Evolutionary conservation across 306 rosid species (phyloP).

Genomic region (Vigna hirtella): DNA sequence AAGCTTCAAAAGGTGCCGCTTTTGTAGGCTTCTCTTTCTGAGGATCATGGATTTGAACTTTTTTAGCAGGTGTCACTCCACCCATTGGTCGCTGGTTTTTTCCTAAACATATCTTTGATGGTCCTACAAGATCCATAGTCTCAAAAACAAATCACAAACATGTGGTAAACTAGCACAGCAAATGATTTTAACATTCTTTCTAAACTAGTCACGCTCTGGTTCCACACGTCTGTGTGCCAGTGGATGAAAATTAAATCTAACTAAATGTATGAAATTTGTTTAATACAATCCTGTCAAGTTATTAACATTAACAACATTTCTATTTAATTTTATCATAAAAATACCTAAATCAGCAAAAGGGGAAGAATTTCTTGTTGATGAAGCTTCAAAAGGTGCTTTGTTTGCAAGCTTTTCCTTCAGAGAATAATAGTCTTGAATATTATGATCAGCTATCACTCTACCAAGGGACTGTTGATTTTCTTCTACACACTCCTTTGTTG

Average conservation of each 20-base stretch:
- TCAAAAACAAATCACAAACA: slow-evolving; percentile 36
- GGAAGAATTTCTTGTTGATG: slow-evolving; percentile 20
- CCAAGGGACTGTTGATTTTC: slow-evolving; percentile 21
- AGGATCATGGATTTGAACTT: slow-evolving; percentile 36
- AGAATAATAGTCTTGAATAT: slow-evolving; percentile 20
- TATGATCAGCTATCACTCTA: slow-evolving; percentile 28
- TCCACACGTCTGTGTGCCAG: background rate
- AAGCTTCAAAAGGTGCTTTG: slow-evolving; percentile 21
- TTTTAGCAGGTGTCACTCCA: slow-evolving; percentile 27
- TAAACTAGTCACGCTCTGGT: slow-evolving; percentile 16
- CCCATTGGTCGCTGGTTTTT: slow-evolving; percentile 24
- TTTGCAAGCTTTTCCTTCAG: too few relatives aligned
- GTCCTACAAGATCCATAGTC: slow-evolving; percentile 38
- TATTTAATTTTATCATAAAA: background rate
- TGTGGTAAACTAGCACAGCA: background rate
- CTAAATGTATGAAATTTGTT: background rate
- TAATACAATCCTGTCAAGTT: background rate
- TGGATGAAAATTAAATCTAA: slow-evolving; percentile 9
- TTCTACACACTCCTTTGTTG: slow-evolving; percentile 27
- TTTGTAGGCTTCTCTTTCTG: slow-evolving; percentile 35
- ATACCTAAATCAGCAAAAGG: background rate
- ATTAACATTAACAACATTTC: background rate
- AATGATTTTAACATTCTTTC: background rate
- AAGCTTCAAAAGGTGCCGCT: slow-evolving; percentile 25
- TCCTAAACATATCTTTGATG: slow-evolving; percentile 24